Percentiles rank a stretch among this genome's conserved stretches.
These are phyloP conservation scores for Protea cynaroides DNA, from an alignment of 164 flowering plant genomes.

Conservation along the genomic window DNA sequence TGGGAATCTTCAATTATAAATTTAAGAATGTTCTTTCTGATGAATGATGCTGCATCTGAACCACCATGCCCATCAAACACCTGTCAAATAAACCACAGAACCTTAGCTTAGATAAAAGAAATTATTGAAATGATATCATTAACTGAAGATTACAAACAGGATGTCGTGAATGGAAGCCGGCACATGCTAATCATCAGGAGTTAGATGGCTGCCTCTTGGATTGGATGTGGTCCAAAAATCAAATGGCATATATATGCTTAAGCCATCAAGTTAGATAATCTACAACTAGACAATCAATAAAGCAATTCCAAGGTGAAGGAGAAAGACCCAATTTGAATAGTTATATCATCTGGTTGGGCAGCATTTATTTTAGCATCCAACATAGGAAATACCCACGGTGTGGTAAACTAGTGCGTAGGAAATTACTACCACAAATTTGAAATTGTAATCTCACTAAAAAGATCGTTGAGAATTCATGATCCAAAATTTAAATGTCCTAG, in stretches of 20 bases:
- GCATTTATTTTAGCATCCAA: no score
- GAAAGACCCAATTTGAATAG: background rate
- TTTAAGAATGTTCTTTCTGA: conserved; percentile 59
- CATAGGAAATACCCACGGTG: no score
- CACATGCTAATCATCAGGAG: background rate
- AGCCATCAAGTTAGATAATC: background rate
- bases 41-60: conserved; percentile 70
- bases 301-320: background rate
- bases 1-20: conserved; percentile 67
- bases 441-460: background rate
- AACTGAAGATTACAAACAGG: background rate
- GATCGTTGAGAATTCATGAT: background rate
- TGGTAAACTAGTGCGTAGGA: no score
- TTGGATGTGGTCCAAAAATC: background rate
- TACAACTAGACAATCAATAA: background rate
- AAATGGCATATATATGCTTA: background rate
- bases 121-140: background rate
- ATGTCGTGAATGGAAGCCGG: background rate
- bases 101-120: conserved; percentile 3
- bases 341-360: no score
- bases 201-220: background rate
- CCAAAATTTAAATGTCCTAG: background rate
- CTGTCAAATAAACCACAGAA: conserved; percentile 31
- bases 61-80: conserved; percentile 99
- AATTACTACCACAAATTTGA: no score